A percentile compares a stretch with the other conserved stretches of the same genome.
phyloP scores from a whole-genome alignment of 768 basidiomycete species.

The Xanthoconium stramineum region DNA sequence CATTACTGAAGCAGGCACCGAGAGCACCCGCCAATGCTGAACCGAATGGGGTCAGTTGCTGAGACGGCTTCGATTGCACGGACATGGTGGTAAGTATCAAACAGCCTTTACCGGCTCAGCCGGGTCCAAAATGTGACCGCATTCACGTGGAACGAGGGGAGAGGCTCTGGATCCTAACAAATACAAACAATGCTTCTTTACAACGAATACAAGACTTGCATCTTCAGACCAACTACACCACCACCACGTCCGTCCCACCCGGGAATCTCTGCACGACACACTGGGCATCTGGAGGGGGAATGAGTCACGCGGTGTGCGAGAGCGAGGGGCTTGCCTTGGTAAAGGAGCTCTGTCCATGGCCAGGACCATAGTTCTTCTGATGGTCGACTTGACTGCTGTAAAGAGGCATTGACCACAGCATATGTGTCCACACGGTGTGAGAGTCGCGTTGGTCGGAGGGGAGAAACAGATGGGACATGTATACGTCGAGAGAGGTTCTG shows the following conservation, averaged over 20 bases:
- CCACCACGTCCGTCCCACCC: constrained; percentile 72
- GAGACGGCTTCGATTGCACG: constrained; percentile 42
- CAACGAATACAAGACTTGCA: constrained; percentile 31
- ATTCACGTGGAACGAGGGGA: constrained; percentile 5
- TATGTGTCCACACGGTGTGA: constrained; percentile 80
- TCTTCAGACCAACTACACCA: constrained; percentile 61
- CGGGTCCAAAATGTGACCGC: not conserved
- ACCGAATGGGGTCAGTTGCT: constrained; percentile 78
- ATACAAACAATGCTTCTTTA: constrained; percentile 15
- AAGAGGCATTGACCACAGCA: constrained; percentile 77
- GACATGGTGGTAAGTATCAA: constrained; percentile 28
- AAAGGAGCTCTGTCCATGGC: constrained; percentile 31
- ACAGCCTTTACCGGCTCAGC: not conserved
- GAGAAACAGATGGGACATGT: constrained; percentile 80
- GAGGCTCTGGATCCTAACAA: constrained; percentile 19
- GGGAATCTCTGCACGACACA: constrained; percentile 62
- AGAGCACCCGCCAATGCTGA: constrained; percentile 90
- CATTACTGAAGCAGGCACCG: constrained; percentile 89
- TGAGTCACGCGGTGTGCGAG: not conserved
- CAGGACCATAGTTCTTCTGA: constrained; percentile 43
- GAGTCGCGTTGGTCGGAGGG: constrained; percentile 67
- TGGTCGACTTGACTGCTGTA: constrained; percentile 61
- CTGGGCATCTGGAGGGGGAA: constrained; percentile 50
- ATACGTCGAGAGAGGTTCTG: constrained; percentile 52
- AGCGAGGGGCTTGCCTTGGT: constrained; percentile 36